Conservation (phyloP, 2,329 filamentous ascomycete species). For the Colletotrichum simmondsii region DNA sequence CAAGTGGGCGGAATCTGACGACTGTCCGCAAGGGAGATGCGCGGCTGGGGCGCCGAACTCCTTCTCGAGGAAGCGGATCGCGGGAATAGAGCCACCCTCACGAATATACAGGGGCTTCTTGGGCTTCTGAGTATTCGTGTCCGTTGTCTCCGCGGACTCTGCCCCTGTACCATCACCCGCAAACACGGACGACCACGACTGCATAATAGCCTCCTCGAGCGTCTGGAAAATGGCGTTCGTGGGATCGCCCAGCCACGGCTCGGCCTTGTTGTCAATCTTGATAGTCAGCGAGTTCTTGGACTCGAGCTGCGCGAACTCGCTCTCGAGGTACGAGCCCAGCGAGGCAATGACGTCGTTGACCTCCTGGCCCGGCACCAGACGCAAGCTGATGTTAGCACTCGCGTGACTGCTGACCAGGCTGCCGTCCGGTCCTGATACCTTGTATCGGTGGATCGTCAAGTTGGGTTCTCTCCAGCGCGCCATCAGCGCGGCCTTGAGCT, state of each 20-base stretch:
- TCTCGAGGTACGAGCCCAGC: slow-evolving; percentile 74
- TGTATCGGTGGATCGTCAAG: slow-evolving; percentile 91
- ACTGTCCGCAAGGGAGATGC: slow-evolving; percentile 93
- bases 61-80: slow-evolving; percentile 93
- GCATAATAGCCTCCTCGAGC: slow-evolving; percentile 84
- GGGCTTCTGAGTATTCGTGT: slow-evolving; percentile 42
- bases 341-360: slow-evolving; percentile 78
- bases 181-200: slow-evolving; percentile 78
- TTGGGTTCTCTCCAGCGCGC: slow-evolving; percentile 96
- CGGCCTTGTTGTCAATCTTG: slow-evolving; percentile 90
- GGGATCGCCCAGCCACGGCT: slow-evolving; percentile 95
- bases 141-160: neutral
- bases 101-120: slow-evolving; percentile 89
- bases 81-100: slow-evolving; percentile 94
- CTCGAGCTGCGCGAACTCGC: slow-evolving; percentile 78
- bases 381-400: slow-evolving; percentile 87
- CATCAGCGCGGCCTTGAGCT: slow-evolving; percentile 88
- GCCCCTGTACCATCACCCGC: slow-evolving; percentile 29
- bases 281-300: slow-evolving; percentile 85
- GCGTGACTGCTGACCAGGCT: slow-evolving; percentile 92
- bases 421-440: slow-evolving; percentile 90
- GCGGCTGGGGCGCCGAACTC: slow-evolving; percentile 92
- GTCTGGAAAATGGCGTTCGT: slow-evolving; percentile 91
- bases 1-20: slow-evolving; percentile 92
- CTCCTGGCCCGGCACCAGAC: slow-evolving; percentile 93